These are phyloP conservation scores for Fusarium sororula DNA, from an alignment of 2,329 filamentous ascomycete genomes.

Conservation along the genomic window DNA sequence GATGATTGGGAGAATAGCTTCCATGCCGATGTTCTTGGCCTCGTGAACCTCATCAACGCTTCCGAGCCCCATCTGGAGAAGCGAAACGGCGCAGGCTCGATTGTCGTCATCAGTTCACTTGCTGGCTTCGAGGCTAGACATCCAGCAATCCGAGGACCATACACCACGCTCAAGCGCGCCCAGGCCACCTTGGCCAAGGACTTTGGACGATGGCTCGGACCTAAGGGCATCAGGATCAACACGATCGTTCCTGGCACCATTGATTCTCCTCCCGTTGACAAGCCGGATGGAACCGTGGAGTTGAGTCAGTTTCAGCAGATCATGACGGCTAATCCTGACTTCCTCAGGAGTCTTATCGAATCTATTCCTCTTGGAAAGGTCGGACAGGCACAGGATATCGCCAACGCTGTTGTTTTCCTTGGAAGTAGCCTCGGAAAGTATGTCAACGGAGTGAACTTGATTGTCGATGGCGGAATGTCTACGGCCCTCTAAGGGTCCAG, in stretches of 20 bases:
- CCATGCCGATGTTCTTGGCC: constrained; percentile 37
- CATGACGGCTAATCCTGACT: constrained; percentile 9
- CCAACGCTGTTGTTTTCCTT: constrained; percentile 39
- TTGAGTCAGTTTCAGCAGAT: constrained; percentile 25
- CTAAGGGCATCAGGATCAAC: constrained; percentile 39
- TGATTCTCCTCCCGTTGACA: constrained; percentile 16
- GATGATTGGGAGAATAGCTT: constrained; percentile 40
- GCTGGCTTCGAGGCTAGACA: constrained; percentile 36
- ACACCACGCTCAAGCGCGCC: constrained; percentile 35
- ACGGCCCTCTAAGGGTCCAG: neutral
- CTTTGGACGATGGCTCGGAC: constrained; percentile 28
- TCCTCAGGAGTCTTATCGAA: neutral
- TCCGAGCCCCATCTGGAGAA: constrained; percentile 29
- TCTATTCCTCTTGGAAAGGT: constrained; percentile 23
- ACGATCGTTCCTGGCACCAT: constrained; percentile 33
- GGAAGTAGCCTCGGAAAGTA: constrained; percentile 35
- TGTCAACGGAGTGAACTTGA: constrained; percentile 29
- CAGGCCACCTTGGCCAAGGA: constrained; percentile 40
- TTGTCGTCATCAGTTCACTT: constrained; percentile 39
- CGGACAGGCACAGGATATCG: constrained; percentile 32
- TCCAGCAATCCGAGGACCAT: constrained; percentile 19
- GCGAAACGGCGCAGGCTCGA: constrained; percentile 30
- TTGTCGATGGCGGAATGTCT: constrained; percentile 37
- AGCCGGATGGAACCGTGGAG: constrained; percentile 34
- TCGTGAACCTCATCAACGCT: constrained; percentile 34